A percentile compares a stretch with the other conserved stretches of the same genome.
These are phyloP conservation scores for Kwoniella europaea DNA, from an alignment of 768 basidiomycete genomes.

Conservation along the genomic window DNA sequence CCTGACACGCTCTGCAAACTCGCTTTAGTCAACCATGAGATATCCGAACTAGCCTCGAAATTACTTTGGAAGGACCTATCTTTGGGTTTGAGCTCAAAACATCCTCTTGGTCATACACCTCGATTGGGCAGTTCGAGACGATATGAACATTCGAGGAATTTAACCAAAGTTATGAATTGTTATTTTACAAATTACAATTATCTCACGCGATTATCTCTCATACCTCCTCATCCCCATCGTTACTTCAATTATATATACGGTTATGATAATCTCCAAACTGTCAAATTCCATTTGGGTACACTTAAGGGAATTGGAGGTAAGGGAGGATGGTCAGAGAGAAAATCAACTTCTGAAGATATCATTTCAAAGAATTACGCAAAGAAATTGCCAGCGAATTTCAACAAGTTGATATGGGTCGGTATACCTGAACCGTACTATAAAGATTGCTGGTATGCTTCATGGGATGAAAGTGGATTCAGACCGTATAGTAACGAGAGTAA, in stretches of 20 bases:
- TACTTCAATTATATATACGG: not conserved
- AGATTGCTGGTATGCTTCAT: slow-evolving; percentile 2
- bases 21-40: not conserved
- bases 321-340: not conserved
- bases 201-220: not conserved
- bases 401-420: not conserved
- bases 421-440: slow-evolving; percentile 5
- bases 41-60: not conserved
- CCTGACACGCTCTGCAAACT: not conserved
- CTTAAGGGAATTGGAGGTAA: not conserved
- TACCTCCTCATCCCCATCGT: not conserved
- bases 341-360: slow-evolving; percentile 2
- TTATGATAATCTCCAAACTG: not conserved
- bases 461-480: slow-evolving; percentile 1
- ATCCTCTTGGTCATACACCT: not conserved
- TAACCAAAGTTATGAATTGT: not conserved
- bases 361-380: not conserved
- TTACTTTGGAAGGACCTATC: not conserved
- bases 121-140: not conserved
- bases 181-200: slow-evolving; percentile 7
- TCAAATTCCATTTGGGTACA: slow-evolving; percentile 4
- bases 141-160: not conserved
- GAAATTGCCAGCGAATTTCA: slow-evolving; percentile 4
- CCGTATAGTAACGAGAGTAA: not conserved
- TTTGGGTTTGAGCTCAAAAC: not conserved